A percentile compares a stretch with the other conserved stretches of the same genome.
phyloP scores from a whole-genome alignment of 78 protist species.

The Dictyostelium intermedium region DNA sequence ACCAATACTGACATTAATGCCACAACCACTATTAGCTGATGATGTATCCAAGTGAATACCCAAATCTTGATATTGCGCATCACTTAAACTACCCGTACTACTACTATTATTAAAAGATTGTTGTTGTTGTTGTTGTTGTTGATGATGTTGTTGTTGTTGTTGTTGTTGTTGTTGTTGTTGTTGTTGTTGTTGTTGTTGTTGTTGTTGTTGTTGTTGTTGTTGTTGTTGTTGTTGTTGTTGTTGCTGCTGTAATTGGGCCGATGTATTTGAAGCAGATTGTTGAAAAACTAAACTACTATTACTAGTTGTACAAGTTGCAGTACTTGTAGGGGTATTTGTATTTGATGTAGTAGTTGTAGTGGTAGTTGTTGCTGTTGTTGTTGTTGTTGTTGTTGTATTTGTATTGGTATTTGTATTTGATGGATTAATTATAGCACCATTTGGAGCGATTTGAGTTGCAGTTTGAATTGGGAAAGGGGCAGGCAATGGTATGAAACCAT shows the following conservation, averaged over 20 bases:
- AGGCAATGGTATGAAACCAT: conserved; percentile 15
- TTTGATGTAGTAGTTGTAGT: neutral
- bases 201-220: too few relatives aligned
- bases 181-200: too few relatives aligned
- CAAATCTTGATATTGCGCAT: neutral
- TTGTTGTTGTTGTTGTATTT: neutral
- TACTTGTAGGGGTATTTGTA: neutral
- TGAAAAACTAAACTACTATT: neutral
- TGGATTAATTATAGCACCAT: neutral
- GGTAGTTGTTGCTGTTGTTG: neutral
- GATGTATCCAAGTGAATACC: neutral
- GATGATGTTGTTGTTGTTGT: too few relatives aligned
- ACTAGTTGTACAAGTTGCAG: neutral
- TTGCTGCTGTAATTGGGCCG: neutral
- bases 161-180: too few relatives aligned
- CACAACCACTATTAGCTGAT: neutral
- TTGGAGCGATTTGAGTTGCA: neutral
- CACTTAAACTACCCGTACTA: neutral
- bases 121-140: too few relatives aligned
- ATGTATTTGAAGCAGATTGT: neutral
- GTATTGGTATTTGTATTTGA: neutral
- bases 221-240: neutral
- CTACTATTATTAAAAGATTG: neutral
- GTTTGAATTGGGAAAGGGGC: neutral
- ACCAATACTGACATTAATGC: neutral